Percentiles rank a stretch among this genome's conserved stretches.
Evolutionary conservation across 768 basidiomycete genomes (phyloP).

Genomic region (Kwoniella europaea): DNA sequence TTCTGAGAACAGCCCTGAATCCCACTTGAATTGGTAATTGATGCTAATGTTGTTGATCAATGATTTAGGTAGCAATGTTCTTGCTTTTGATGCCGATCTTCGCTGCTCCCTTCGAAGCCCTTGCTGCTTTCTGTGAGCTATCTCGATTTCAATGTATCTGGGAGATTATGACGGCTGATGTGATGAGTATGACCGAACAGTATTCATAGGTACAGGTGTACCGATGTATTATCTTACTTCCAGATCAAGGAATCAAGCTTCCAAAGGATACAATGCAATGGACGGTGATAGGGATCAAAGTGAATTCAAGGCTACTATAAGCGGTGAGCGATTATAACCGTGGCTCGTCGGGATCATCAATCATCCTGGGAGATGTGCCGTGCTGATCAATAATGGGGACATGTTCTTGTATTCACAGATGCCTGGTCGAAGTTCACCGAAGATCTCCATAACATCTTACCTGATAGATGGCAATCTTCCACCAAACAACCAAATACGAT

Average conservation of each 20-base stretch:
- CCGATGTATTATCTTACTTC: constrained; percentile 56
- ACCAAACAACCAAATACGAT: background rate
- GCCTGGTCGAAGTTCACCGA: constrained; percentile 38
- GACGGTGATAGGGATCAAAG: constrained; percentile 5
- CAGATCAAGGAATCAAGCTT: constrained; percentile 27
- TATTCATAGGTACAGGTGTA: constrained; percentile 51
- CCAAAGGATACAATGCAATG: constrained; percentile 8
- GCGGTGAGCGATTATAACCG: constrained; percentile 22
- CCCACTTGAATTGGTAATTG: no score
- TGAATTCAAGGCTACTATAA: constrained; percentile 22
- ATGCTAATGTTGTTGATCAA: background rate
- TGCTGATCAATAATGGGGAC: background rate
- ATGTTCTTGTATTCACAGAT: constrained; percentile 14
- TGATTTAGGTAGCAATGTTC: constrained; percentile 76
- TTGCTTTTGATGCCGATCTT: constrained; percentile 91
- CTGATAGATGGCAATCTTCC: constrained; percentile 10
- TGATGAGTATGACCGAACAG: constrained; percentile 20
- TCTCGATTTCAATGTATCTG: background rate
- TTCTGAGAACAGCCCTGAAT: background rate
- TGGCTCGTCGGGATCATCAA: no score
- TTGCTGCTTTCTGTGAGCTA: constrained; percentile 77
- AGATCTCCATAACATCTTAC: constrained; percentile 30
- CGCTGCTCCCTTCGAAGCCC: constrained; percentile 85
- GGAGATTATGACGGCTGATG: background rate
- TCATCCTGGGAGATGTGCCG: no score